Percentiles rank a stretch among this genome's conserved stretches.
Evolutionary conservation across 257 asterid species (phyloP).

Genomic region (Anisodus acutangulus): DNA sequence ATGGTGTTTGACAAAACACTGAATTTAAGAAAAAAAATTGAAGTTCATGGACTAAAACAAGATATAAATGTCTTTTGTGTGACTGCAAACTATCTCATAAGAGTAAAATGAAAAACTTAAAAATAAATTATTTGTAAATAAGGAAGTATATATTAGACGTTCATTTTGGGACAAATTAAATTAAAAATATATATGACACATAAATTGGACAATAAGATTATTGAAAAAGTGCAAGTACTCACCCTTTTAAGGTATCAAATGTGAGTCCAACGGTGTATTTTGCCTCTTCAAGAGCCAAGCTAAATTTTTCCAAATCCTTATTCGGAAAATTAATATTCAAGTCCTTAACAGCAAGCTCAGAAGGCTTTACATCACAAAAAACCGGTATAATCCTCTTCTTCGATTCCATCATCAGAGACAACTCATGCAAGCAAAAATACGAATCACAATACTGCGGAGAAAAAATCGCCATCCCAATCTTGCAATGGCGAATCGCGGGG

Average conservation of each 20-base stretch:
- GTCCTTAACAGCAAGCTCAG: conserved; percentile 66
- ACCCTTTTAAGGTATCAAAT: conserved; percentile 73
- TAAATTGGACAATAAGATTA: background rate
- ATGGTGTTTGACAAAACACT: too few species aligned
- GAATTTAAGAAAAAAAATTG: background rate
- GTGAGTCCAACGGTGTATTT: conserved; percentile 77
- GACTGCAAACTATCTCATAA: background rate
- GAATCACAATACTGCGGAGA: conserved; percentile 84
- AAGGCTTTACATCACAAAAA: conserved; percentile 78
- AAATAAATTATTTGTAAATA: background rate
- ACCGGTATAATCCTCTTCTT: conserved; percentile 64
- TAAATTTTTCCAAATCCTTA: conserved; percentile 50
- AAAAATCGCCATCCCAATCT: conserved; percentile 71
- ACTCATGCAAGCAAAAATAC: conserved; percentile 71
- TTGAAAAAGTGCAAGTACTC: background rate
- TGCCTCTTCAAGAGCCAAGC: conserved; percentile 71
- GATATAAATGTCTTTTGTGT: background rate
- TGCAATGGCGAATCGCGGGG: conserved; percentile 57
- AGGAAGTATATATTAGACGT: background rate
- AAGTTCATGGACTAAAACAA: background rate
- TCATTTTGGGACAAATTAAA: background rate
- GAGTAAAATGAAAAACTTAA: background rate
- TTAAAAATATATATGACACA: background rate
- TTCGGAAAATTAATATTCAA: conserved; percentile 40
- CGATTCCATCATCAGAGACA: conserved; percentile 62